Evolutionary conservation across 257 asterid species (phyloP), one percentile per base, ranked within the genome.

Genomic region (Coffea eugenioides): DNA sequence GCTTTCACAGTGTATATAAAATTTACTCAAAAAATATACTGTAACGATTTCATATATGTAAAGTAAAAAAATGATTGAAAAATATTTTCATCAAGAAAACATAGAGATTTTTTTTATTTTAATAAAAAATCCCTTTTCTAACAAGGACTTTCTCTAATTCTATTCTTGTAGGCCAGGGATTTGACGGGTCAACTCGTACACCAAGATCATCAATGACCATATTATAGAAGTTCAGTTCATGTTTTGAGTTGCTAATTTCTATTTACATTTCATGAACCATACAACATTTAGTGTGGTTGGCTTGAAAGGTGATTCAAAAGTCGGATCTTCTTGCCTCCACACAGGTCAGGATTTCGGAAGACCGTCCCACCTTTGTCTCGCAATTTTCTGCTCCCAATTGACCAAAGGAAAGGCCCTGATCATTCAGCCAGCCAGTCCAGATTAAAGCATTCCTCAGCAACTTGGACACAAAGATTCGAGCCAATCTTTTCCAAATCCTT

Each of bases 391-490:
- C 10, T 34, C 12, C 49, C 23, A 48, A n/a, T 46, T 25, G 75
- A 71, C 67, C 27, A 39, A 52, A 21, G 8, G 1, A 9, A 74
- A 0, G 3, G 61, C 8, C 46, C 2, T 5, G 7, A 62, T 76
- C 56, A 94, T 75, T 94, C 97, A 67, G 84, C 76, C 21, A 94
- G 90, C 96, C 97, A 94, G 78, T 94, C 97, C 75, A 94, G 91
- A 39, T 88, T 90, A 51, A 91, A 91, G 83, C 93, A 85, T 73
- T 93, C 97, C 79, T 89, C 90, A 14, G 97, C 92, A 12, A 94
- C 94, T 84, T 88, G 95, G 76, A 90, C 88, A 80, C 88, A 89
- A 0, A 93, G 87, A 27, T 89, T 91, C 0, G 91, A 88, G 5
- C 90, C 69, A 54, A 78, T 83, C 88, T 86, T 90, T 84, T 86